Percentiles rank a stretch among this genome's conserved stretches.
Evolutionary conservation across 2,329 filamentous ascomycete genomes (phyloP).

Genomic region (Ceratocystis destructans): DNA sequence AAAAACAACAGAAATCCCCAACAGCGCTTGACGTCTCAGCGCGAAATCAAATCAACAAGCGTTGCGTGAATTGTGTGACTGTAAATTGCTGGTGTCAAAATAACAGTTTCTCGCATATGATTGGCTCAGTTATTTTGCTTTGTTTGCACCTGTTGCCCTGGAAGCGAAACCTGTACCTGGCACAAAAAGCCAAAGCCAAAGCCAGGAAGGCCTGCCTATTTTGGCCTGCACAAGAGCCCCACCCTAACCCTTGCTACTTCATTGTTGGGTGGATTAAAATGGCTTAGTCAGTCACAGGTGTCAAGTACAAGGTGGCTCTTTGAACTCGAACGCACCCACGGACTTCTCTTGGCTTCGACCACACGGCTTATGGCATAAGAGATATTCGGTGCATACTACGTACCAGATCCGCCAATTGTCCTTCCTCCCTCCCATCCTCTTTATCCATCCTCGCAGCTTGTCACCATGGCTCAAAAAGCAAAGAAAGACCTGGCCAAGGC

Average conservation of each 20-base stretch:
- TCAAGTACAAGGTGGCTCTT: constrained; percentile 7
- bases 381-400: too few relatives aligned
- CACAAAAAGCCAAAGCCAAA: neutral
- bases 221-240: neutral
- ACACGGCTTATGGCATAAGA: too few relatives aligned
- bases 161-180: constrained; percentile 11
- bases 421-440: neutral
- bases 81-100: neutral
- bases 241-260: neutral
- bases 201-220: neutral
- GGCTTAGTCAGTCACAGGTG: neutral
- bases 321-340: neutral
- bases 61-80: neutral
- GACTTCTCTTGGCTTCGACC: too few relatives aligned
- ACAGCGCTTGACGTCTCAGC: neutral
- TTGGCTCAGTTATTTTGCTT: neutral
- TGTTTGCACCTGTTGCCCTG: constrained; percentile 17
- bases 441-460: neutral
- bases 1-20: neutral
- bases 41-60: neutral
- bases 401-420: too few relatives aligned
- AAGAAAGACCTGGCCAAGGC: constrained; percentile 57
- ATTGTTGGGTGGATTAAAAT: neutral
- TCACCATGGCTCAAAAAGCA: constrained; percentile 47
- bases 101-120: neutral